Base-by-base conservation (phyloP, 176 grass and related monocot genomes). In the Zea mays region DNA sequence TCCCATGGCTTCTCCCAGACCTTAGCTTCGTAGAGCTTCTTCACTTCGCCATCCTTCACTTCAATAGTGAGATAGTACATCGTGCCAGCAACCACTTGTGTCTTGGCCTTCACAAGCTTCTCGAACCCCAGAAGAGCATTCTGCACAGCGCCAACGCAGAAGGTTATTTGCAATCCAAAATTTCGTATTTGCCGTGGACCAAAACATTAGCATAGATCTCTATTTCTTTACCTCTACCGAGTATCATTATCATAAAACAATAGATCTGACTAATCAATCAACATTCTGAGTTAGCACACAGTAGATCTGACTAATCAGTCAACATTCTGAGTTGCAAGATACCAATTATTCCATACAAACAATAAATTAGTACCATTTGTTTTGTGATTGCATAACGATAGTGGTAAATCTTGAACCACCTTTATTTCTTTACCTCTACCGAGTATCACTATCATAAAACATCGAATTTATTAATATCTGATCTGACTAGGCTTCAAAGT, bases 11-110 rank as follows among this genome's bases (percentile, higher is more conserved):
- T 89, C 58, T 90, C 93, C 93, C 88, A 90, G 10, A 97, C 72
- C 77, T 89, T 90, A 20, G 93, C 93, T 77, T 97, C 93, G 40
- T 90, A 84, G 56, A 93, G 55, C 52, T 90, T 93, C 74, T 85
- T 93, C 54, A 21, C 33, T 11, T 73, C 83, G 3, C 79, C 68
- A 46, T 92, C 90, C 46, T 79, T 83, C 38, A 62, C 90, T 63
- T 92, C 82, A 48, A 97, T 16, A 0, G 90, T 93, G 15, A 97
- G 39, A 67, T 90, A 77, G 73, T 92, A 81, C 76, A 93, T 79
- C 11, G 38, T 61, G 51, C 93, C 93, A 48, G 93, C 45, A 55
- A 97, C 93, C 15, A 88, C 85, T 71, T 93, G 90, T 40, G 62
- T 16, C 79, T 69, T 92, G 57, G 88, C 79, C 71, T 88, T 88